A percentile compares a stretch with the other conserved stretches of the same genome.
Conservation (phyloP, 352 stramenopile species). For the Pythium phragmitis region DNA sequence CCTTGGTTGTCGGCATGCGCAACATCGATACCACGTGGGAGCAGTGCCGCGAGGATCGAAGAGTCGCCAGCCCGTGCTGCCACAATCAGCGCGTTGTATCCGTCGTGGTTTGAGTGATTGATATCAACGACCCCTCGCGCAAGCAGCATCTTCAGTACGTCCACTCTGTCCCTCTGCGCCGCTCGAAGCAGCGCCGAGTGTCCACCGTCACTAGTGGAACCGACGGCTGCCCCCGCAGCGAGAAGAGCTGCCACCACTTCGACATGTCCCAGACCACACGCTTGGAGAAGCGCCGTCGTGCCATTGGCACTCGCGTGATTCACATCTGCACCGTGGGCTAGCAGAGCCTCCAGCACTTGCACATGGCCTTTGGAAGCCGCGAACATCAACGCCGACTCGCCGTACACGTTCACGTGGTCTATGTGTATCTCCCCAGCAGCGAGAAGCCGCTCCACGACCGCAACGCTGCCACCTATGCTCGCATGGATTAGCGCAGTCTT, state of each 20-base stretch:
- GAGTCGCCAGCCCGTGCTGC: not conserved
- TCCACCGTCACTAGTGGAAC: not conserved
- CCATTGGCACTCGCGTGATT: not conserved
- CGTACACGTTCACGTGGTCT: not conserved
- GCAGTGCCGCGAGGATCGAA: not conserved
- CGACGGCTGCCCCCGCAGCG: not conserved
- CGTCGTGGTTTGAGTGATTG: not conserved
- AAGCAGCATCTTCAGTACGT: not conserved
- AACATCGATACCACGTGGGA: not conserved
- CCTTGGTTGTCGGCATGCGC: not conserved
- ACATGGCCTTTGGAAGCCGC: not conserved
- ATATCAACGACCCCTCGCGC: not conserved
- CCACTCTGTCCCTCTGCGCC: not conserved
- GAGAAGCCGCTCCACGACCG: not conserved
- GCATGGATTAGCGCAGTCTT: not conserved
- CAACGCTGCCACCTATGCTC: too few relatives aligned
- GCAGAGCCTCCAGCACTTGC: not conserved
- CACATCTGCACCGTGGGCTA: not conserved
- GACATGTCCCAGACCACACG: not conserved
- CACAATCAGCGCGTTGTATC: not conserved
- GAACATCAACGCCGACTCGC: not conserved
- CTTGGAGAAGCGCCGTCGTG: not conserved
- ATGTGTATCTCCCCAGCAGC: not conserved
- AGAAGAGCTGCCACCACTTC: not conserved
- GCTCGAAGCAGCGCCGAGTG: not conserved